A percentile compares a stretch with the other conserved stretches of the same genome.
These are phyloP conservation scores for Mycocentrospora acerina DNA, from an alignment of 2,329 filamentous ascomycete species.

Conservation along the genomic window DNA sequence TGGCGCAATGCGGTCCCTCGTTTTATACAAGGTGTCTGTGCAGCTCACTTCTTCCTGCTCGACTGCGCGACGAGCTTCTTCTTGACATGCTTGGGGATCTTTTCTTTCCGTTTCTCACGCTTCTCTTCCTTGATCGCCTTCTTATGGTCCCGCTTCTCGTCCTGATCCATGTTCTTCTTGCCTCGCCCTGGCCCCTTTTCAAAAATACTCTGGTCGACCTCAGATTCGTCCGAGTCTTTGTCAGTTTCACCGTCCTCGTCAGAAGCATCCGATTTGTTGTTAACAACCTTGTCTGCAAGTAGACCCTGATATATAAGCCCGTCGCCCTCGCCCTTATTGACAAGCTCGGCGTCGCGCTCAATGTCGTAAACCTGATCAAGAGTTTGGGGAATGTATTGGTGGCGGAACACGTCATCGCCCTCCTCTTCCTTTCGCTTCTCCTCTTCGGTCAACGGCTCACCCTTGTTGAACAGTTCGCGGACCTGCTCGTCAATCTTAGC, in stretches of 20 bases:
- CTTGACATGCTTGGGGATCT: slow-evolving; percentile 96
- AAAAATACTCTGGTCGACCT: slow-evolving; percentile 35
- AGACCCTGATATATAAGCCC: slow-evolving; percentile 85
- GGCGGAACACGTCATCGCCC: slow-evolving; percentile 88
- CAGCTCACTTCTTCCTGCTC: slow-evolving; percentile 60
- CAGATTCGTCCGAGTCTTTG: slow-evolving; percentile 21
- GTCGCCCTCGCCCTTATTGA: slow-evolving; percentile 70
- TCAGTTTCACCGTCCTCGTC: slow-evolving; percentile 18
- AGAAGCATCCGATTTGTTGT: slow-evolving; percentile 49
- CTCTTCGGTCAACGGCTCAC: slow-evolving; percentile 51
- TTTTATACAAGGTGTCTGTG: too few species aligned
- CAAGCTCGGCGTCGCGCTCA: slow-evolving; percentile 81
- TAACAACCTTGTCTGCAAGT: slow-evolving; percentile 66
- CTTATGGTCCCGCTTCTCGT: slow-evolving; percentile 86
- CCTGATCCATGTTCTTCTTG: slow-evolving; percentile 79
- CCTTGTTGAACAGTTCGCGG: slow-evolving; percentile 65
- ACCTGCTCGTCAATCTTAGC: slow-evolving; percentile 63
- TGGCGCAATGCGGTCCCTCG: too few species aligned
- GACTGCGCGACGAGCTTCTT: slow-evolving; percentile 74
- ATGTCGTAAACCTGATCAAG: slow-evolving; percentile 96
- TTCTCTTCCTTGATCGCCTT: slow-evolving; percentile 92
- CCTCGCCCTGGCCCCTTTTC: slow-evolving; percentile 38
- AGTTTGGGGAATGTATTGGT: slow-evolving; percentile 95
- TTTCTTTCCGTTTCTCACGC: slow-evolving; percentile 86
- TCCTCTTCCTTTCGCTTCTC: slow-evolving; percentile 65